Conservation (phyloP, 2,329 filamentous ascomycete species). For the Fusarium euwallaceae region DNA sequence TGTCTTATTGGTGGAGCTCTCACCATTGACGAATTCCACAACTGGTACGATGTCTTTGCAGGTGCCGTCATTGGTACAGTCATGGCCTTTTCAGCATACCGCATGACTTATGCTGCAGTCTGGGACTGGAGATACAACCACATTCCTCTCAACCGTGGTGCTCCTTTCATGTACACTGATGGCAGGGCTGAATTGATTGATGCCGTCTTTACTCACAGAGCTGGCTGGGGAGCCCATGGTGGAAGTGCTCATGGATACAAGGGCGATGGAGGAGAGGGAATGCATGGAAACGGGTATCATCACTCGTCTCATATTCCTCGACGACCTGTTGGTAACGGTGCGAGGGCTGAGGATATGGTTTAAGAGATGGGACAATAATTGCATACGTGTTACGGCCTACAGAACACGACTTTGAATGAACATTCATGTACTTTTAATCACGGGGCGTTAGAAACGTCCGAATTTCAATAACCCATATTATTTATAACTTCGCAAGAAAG, state of each 20-base stretch:
- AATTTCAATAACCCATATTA: not conserved
- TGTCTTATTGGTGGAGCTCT: constrained; percentile 71
- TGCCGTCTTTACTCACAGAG: constrained; percentile 70
- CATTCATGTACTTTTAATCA: constrained; percentile 8
- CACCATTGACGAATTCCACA: constrained; percentile 75
- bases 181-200: constrained; percentile 62
- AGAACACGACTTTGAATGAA: not conserved
- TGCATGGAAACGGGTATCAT: constrained; percentile 25
- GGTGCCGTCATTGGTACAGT: constrained; percentile 73
- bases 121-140: constrained; percentile 79
- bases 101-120: constrained; percentile 75
- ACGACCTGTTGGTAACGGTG: constrained; percentile 26
- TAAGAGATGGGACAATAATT: not conserved
- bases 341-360: constrained; percentile 34
- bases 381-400: too few relatives aligned
- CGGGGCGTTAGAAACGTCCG: not conserved
- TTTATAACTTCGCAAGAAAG: not conserved
- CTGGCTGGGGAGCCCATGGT: constrained; percentile 66
- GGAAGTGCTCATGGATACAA: constrained; percentile 26
- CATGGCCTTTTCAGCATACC: constrained; percentile 73
- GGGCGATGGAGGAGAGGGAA: constrained; percentile 29
- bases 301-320: constrained; percentile 31
- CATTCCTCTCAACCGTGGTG: constrained; percentile 72
- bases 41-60: constrained; percentile 77
- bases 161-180: constrained; percentile 65